phyloP scores from a whole-genome alignment of 495 filamentous ascomycete species.

The Penicillium turbatum region DNA sequence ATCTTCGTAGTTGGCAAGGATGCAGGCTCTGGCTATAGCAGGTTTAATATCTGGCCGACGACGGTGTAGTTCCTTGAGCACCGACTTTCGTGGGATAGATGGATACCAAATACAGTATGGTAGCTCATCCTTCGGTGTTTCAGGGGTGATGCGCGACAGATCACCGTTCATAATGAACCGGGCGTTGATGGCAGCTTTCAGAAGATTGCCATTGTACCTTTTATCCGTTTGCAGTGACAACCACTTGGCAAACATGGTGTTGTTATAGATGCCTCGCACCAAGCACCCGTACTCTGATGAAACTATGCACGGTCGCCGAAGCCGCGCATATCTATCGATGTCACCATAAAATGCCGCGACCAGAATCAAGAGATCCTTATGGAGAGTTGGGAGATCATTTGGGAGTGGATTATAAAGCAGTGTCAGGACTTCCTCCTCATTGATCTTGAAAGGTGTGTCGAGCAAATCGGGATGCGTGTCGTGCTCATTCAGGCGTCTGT shows the following conservation, averaged over 20 bases:
- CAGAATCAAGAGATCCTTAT: background rate
- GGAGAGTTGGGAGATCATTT: background rate
- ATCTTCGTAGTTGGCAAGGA: background rate
- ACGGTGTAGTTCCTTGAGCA: background rate
- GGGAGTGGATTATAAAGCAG: background rate
- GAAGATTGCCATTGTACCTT: background rate
- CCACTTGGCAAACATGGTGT: background rate
- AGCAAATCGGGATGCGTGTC: background rate
- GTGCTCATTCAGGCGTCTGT: background rate
- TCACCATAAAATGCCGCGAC: background rate
- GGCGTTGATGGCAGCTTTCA: background rate
- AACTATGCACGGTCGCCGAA: background rate
- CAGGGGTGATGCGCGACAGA: background rate
- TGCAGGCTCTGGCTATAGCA: background rate
- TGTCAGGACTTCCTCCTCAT: background rate
- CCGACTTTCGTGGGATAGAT: background rate
- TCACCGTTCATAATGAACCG: background rate
- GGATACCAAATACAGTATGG: background rate
- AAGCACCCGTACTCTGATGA: background rate
- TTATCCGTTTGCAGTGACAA: background rate
- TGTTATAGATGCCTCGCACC: background rate
- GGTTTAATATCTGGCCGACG: background rate
- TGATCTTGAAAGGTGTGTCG: background rate
- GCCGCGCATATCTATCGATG: background rate
- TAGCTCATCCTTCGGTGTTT: background rate